Evolutionary conservation across 2,329 filamentous ascomycete genomes (phyloP).

Genomic region (Fusarium miscanthi): DNA sequence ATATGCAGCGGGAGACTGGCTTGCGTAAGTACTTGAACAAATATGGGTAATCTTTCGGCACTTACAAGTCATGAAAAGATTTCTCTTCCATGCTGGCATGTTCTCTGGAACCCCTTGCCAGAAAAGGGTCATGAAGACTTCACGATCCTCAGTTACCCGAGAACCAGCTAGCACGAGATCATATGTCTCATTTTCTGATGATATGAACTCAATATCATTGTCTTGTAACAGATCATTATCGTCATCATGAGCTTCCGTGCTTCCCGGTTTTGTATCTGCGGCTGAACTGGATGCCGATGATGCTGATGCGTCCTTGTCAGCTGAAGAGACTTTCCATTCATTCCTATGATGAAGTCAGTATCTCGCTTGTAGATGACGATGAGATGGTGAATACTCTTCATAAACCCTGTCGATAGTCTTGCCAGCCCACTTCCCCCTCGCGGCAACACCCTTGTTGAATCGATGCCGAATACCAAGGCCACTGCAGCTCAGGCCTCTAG

Average conservation of each 20-base stretch:
- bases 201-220: background rate
- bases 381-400: conserved; percentile 2
- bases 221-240: background rate
- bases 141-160: background rate
- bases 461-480: conserved; percentile 41
- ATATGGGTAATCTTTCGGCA: accelerated
- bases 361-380: accelerated
- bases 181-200: background rate
- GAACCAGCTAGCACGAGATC: background rate
- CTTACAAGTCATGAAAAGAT: conserved; percentile 35
- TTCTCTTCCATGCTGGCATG: conserved; percentile 26
- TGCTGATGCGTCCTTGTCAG: background rate
- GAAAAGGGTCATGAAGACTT: background rate
- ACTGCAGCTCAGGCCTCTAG: conserved; percentile 39
- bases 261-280: background rate
- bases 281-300: background rate
- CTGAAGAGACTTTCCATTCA: conserved; percentile 1
- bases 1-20: conserved; percentile 36
- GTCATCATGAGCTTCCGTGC: accelerated
- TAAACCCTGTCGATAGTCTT: conserved; percentile 43
- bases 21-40: background rate
- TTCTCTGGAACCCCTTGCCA: conserved; percentile 20
- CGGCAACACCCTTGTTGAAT: conserved; percentile 43
- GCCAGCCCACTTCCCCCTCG: conserved; percentile 42
- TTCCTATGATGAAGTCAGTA: background rate